A percentile compares a stretch with the other conserved stretches of the same genome.
These are phyloP conservation scores for Aureococcus anophagefferens DNA, from an alignment of 108 stramenopile genomes.

Conservation along the genomic window DNA sequence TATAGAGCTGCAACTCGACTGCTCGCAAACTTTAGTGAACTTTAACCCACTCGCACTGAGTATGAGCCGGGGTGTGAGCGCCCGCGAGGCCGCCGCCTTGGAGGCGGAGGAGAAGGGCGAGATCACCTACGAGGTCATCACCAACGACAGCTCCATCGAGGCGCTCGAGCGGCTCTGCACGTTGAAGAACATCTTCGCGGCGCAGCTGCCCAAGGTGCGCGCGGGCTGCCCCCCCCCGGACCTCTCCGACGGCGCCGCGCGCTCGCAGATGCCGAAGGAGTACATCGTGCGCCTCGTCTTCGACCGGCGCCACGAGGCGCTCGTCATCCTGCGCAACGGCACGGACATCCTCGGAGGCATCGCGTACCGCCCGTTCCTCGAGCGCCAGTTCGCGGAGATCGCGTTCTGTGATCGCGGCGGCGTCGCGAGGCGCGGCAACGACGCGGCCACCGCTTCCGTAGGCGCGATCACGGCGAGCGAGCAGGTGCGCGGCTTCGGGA, in stretches of 20 bases:
- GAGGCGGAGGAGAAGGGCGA: too few relatives aligned
- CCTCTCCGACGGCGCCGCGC: too few relatives aligned
- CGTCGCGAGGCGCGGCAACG: too few relatives aligned
- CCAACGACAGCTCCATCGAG: conserved; percentile 42
- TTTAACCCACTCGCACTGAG: too few relatives aligned
- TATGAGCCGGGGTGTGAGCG: too few relatives aligned
- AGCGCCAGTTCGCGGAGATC: conserved; percentile 85
- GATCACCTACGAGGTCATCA: too few relatives aligned
- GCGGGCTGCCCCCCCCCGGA: too few relatives aligned
- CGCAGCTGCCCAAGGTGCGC: conserved; percentile 79
- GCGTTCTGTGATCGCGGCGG: too few relatives aligned
- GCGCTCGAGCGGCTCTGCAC: conserved; percentile 71
- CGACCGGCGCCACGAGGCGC: conserved; percentile 76
- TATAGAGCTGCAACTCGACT: too few relatives aligned
- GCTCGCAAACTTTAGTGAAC: too few relatives aligned
- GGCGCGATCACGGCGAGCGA: conserved; percentile 85
- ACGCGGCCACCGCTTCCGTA: too few relatives aligned
- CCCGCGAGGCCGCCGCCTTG: too few relatives aligned
- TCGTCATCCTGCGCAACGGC: conserved; percentile 65
- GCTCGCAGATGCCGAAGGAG: conserved; percentile 82
- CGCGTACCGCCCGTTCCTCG: conserved; percentile 81
- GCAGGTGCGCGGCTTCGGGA: conserved; percentile 80
- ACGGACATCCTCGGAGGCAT: conserved; percentile 91
- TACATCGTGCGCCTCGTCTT: conserved; percentile 96
- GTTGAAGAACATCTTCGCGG: conserved; percentile 85